Conservation (phyloP, 2,329 filamentous ascomycete species). For the Dissoconium aciculare region DNA sequence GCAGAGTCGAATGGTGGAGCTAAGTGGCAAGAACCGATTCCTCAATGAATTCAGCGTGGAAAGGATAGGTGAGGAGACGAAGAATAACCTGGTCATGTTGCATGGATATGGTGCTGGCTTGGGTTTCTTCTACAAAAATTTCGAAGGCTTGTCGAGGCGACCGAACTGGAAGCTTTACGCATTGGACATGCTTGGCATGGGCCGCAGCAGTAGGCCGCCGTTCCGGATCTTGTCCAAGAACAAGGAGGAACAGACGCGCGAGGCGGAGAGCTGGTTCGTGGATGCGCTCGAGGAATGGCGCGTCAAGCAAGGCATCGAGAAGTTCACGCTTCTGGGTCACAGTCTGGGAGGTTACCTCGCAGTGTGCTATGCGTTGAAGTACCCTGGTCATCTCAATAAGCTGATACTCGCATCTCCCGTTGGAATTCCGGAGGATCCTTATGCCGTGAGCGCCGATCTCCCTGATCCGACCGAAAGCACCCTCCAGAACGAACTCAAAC, state of each 20-base stretch:
- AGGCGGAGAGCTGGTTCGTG: conserved; percentile 91
- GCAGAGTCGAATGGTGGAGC: conserved; percentile 68
- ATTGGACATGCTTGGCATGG: conserved; percentile 91
- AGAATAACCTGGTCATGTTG: conserved; percentile 85
- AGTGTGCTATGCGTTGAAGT: conserved; percentile 89
- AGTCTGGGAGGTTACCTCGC: conserved; percentile 90
- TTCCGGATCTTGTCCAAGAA: conserved; percentile 76
- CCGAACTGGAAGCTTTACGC: conserved; percentile 81
- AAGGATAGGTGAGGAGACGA: conserved; percentile 58
- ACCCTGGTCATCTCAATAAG: conserved; percentile 87
- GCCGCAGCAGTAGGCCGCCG: conserved; percentile 64
- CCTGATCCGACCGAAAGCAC: conserved; percentile 62
- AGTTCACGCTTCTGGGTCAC: conserved; percentile 86
- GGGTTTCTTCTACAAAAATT: conserved; percentile 98
- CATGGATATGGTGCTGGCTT: conserved; percentile 94
- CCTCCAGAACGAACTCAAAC: conserved; percentile 40
- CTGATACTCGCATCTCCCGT: conserved; percentile 89
- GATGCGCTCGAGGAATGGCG: conserved; percentile 96
- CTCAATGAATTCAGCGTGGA: conserved; percentile 91
- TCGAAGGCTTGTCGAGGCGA: conserved; percentile 66
- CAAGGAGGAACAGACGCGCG: conserved; percentile 60
- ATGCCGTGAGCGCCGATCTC: conserved; percentile 66
- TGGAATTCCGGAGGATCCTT: conserved; percentile 86
- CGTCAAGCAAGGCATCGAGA: conserved; percentile 71
- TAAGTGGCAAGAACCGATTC: conserved; percentile 72